phyloP scores from a whole-genome alignment of 2,329 filamentous ascomycete genomes.

The Drechslerella coelobrocha region DNA sequence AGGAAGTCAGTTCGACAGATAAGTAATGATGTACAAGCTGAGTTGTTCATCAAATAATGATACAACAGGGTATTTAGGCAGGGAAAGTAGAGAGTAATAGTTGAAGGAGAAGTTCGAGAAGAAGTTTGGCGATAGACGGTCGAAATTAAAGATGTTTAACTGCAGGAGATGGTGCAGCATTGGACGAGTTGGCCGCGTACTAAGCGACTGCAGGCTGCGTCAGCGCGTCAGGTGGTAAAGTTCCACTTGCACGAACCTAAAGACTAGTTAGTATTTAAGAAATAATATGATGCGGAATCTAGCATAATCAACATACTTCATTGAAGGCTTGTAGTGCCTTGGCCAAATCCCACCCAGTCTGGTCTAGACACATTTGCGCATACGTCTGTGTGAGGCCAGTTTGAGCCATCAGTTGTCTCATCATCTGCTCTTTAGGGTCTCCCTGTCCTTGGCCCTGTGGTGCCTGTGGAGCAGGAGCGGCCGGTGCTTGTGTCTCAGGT shows the following conservation, averaged over 20 bases:
- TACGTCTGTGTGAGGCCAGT: constrained; percentile 82
- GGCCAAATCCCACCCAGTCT: constrained; percentile 80
- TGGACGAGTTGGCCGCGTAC: not conserved
- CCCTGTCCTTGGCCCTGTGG: constrained; percentile 60
- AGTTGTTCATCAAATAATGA: too few relatives aligned
- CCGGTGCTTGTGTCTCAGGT: constrained; percentile 57
- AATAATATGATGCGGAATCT: not conserved
- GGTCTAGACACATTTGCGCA: constrained; percentile 78
- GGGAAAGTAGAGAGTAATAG: not conserved
- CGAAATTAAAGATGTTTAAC: not conserved
- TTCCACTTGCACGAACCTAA: constrained; percentile 27
- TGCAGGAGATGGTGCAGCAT: not conserved
- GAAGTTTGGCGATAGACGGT: too few relatives aligned
- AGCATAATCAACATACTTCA: constrained; percentile 23
- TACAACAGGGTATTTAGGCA: too few relatives aligned
- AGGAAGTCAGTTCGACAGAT: too few relatives aligned
- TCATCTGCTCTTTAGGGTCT: constrained; percentile 70
- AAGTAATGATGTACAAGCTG: too few relatives aligned
- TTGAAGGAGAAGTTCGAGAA: too few relatives aligned
- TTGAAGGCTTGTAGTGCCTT: constrained; percentile 74
- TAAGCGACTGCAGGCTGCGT: constrained; percentile 24
- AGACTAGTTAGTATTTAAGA: constrained; percentile 13
- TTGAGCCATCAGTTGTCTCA: constrained; percentile 75
- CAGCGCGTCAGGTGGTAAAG: constrained; percentile 34
- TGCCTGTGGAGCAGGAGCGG: constrained; percentile 22